These are phyloP conservation scores for Aspergillus sp. DNA, from an alignment of 2,329 filamentous ascomycete genomes.

Conservation along the genomic window DNA sequence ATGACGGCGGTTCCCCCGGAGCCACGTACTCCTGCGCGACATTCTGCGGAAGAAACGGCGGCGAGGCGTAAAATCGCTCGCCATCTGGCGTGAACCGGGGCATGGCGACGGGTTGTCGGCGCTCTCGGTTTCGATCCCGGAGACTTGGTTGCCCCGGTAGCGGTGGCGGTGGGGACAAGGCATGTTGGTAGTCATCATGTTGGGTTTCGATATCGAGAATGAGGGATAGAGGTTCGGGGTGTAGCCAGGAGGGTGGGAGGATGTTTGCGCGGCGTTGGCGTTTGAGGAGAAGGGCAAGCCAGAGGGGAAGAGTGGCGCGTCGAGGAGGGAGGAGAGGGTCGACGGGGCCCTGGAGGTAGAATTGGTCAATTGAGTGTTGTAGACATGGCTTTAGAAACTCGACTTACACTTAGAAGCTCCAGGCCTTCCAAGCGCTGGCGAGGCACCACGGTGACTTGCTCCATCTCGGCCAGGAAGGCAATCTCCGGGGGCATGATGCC, in stretches of 20 bases:
- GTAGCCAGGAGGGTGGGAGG: conserved; percentile 80
- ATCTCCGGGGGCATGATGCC: conserved; percentile 79
- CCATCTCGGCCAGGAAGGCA: conserved; percentile 95
- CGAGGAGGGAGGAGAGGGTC: conserved; percentile 71
- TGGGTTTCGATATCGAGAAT: conserved; percentile 77
- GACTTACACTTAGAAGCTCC: conserved; percentile 71
- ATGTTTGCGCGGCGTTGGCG: conserved; percentile 92
- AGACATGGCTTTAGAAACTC: not conserved
- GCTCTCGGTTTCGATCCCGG: conserved; percentile 12
- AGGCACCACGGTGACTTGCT: conserved; percentile 84
- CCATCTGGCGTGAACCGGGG: conserved; percentile 33
- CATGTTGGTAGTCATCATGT: conserved; percentile 49
- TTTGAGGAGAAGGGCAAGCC: conserved; percentile 91
- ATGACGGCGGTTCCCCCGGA: conserved; percentile 24
- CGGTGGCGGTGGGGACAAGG: conserved; percentile 70
- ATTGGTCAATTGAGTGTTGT: not conserved
- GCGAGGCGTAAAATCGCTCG: conserved; percentile 41
- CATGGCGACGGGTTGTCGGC: conserved; percentile 14
- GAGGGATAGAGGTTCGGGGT: conserved; percentile 62
- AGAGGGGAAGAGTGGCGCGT: conserved; percentile 71
- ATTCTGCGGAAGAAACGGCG: conserved; percentile 72
- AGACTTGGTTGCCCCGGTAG: conserved; percentile 43
- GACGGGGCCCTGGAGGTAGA: conserved; percentile 60
- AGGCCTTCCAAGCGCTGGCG: conserved; percentile 83
- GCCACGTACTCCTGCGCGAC: conserved; percentile 58